These are phyloP conservation scores for Wickerhamiella lipophila DNA, from an alignment of 805 yeast genomes.

Conservation along the genomic window DNA sequence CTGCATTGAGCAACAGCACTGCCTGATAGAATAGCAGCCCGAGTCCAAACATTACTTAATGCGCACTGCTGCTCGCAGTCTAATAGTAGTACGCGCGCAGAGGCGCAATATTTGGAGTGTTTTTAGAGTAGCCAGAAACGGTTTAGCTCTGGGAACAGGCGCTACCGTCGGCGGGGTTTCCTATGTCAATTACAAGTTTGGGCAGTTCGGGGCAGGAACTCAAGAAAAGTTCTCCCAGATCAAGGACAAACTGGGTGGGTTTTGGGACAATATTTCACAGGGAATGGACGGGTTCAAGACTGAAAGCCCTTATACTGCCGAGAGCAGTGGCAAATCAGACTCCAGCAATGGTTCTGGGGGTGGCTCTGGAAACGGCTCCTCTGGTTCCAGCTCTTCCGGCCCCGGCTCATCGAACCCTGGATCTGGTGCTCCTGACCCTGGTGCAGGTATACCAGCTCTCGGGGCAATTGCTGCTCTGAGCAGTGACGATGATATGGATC, in stretches of 20 bases:
- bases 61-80: slow-evolving; percentile 1
- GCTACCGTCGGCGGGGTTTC: slow-evolving; percentile 92
- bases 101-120: slow-evolving; percentile 21
- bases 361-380: background rate
- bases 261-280: slow-evolving; percentile 23
- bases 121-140: slow-evolving; percentile 20
- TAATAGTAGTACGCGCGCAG: slow-evolving; percentile 9
- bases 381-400: background rate
- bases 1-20: slow-evolving; percentile 49
- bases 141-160: slow-evolving; percentile 65
- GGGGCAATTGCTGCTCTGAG: slow-evolving; percentile 46
- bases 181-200: slow-evolving; percentile 81
- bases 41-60: slow-evolving; percentile 28
- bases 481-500: slow-evolving; percentile 40
- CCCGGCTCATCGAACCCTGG: background rate
- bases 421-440: slow-evolving; percentile 28
- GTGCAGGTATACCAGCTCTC: slow-evolving; percentile 33
- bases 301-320: no score
- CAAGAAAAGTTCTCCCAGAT: slow-evolving; percentile 50
- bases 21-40: slow-evolving; percentile 29
- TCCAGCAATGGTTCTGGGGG: slow-evolving; percentile 4
- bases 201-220: slow-evolving; percentile 66
- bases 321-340: slow-evolving; percentile 6
- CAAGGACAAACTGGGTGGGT: slow-evolving; percentile 32
- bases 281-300: background rate